Conservation (phyloP, 2,329 filamentous ascomycete genomes). For the Trichoderma sp. region DNA sequence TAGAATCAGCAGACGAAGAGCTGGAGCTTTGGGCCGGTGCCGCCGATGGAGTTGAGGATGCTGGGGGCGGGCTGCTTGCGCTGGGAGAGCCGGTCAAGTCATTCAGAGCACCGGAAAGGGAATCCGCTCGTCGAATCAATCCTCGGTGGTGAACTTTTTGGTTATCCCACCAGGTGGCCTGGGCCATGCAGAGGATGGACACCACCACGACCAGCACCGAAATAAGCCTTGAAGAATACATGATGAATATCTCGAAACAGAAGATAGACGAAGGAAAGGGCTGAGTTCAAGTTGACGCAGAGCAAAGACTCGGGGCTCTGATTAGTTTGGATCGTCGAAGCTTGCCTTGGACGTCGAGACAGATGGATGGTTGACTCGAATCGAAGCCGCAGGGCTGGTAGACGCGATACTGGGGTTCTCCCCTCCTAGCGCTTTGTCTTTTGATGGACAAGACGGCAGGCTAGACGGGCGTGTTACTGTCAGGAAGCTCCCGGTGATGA, state of each 20-base stretch:
- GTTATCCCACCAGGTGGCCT: constrained; percentile 38
- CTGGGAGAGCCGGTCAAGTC: not conserved
- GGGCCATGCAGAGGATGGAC: constrained; percentile 45
- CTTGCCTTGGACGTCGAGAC: not conserved
- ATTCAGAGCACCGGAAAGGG: not conserved
- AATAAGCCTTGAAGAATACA: constrained; percentile 47
- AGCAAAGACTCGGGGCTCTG: not conserved
- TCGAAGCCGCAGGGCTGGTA: constrained; percentile 5
- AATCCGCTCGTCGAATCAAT: not conserved
- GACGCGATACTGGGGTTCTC: not conserved
- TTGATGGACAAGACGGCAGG: not conserved
- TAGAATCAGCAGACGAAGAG: not conserved
- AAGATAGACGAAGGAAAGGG: not conserved
- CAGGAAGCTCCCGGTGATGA: not conserved
- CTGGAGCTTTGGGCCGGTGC: not conserved
- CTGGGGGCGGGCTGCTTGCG: not conserved
- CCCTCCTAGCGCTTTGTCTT: not conserved
- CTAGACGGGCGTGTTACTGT: not conserved
- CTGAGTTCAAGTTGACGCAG: not conserved
- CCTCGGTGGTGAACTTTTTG: constrained; percentile 22
- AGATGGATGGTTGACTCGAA: not conserved
- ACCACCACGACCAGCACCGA: constrained; percentile 50
- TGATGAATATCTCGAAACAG: constrained; percentile 30
- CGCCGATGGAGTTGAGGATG: not conserved
- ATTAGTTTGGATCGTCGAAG: not conserved